phyloP scores from a whole-genome alignment of 2,329 filamentous ascomycete species.

The Microdochium nivale region DNA sequence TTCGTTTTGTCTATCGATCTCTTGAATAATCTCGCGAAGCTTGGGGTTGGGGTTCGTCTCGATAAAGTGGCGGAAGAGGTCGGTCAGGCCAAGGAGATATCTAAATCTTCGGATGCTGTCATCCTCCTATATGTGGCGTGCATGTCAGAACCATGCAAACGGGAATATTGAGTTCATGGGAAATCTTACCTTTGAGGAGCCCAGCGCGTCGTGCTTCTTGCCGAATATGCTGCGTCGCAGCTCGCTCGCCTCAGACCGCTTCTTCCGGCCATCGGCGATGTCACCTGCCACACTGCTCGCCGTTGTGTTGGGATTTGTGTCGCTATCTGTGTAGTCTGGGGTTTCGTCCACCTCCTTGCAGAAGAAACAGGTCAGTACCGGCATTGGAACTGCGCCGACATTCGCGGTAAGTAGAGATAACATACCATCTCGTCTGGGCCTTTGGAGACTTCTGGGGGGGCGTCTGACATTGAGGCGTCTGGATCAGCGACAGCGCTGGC shows the following conservation, averaged over 20 bases:
- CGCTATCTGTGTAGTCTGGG: constrained; percentile 57
- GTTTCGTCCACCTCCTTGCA: constrained; percentile 54
- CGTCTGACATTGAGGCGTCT: constrained; percentile 57
- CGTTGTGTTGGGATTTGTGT: constrained; percentile 59
- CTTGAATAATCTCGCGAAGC: constrained; percentile 85
- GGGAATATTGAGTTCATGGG: background rate
- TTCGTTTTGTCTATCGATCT: constrained; percentile 89
- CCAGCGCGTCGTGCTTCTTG: constrained; percentile 86
- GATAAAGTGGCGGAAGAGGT: constrained; percentile 98
- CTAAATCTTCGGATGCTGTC: constrained; percentile 91
- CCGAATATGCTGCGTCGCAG: constrained; percentile 87
- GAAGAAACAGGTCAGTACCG: constrained; percentile 1
- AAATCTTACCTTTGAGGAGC: constrained; percentile 71
- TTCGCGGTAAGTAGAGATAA: background rate
- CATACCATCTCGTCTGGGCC: constrained; percentile 41
- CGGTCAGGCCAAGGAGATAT: constrained; percentile 89
- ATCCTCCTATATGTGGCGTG: constrained; percentile 48
- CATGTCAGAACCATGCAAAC: background rate
- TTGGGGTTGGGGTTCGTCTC: constrained; percentile 93
- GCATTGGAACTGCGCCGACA: background rate
- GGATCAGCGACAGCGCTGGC: constrained; percentile 41
- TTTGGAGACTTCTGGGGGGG: constrained; percentile 28
- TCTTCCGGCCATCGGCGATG: constrained; percentile 68
- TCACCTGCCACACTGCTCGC: constrained; percentile 85
- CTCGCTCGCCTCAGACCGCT: constrained; percentile 78